phyloP scores from a whole-genome alignment of 2,329 filamentous ascomycete species.

The Alternaria sp. region DNA sequence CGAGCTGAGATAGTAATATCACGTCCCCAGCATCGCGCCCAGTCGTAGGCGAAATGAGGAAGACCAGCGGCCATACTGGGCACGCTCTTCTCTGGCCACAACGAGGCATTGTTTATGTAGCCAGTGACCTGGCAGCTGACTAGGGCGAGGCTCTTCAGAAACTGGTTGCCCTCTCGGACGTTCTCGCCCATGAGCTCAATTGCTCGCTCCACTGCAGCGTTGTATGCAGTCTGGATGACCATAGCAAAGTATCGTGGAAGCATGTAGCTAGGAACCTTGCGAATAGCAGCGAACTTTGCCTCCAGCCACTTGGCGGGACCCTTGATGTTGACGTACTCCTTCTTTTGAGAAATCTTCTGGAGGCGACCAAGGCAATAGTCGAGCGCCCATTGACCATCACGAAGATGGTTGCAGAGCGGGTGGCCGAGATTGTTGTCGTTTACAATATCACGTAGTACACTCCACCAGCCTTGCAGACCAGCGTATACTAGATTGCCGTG shows the following conservation, averaged over 20 bases:
- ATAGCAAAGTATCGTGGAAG: slow-evolving; percentile 93
- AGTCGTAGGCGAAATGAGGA: slow-evolving; percentile 91
- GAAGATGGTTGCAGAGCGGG: slow-evolving; percentile 89
- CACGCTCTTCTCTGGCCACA: slow-evolving; percentile 85
- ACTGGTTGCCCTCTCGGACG: slow-evolving; percentile 82
- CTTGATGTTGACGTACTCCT: slow-evolving; percentile 68
- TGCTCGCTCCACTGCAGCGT: slow-evolving; percentile 78
- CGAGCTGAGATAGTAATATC: slow-evolving; percentile 97
- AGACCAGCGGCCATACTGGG: slow-evolving; percentile 90
- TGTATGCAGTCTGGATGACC: slow-evolving; percentile 86
- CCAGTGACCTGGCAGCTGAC: slow-evolving; percentile 93
- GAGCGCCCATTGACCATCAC: slow-evolving; percentile 89
- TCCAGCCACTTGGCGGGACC: slow-evolving; percentile 80
- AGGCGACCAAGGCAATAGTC: slow-evolving; percentile 86
- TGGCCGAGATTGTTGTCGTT: slow-evolving; percentile 90
- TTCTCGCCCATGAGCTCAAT: slow-evolving; percentile 81
- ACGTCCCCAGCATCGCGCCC: slow-evolving; percentile 96
- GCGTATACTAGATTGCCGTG: slow-evolving; percentile 89
- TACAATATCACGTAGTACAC: slow-evolving; percentile 83
- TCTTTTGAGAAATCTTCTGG: slow-evolving; percentile 71
- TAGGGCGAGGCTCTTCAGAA: slow-evolving; percentile 87
- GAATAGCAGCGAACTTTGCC: slow-evolving; percentile 84
- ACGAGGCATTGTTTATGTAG: slow-evolving; percentile 84
- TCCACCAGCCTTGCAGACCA: slow-evolving; percentile 99
- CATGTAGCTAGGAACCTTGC: slow-evolving; percentile 85